phyloP scores from a whole-genome alignment of 495 filamentous ascomycete species.

The Penicillium lividum region DNA sequence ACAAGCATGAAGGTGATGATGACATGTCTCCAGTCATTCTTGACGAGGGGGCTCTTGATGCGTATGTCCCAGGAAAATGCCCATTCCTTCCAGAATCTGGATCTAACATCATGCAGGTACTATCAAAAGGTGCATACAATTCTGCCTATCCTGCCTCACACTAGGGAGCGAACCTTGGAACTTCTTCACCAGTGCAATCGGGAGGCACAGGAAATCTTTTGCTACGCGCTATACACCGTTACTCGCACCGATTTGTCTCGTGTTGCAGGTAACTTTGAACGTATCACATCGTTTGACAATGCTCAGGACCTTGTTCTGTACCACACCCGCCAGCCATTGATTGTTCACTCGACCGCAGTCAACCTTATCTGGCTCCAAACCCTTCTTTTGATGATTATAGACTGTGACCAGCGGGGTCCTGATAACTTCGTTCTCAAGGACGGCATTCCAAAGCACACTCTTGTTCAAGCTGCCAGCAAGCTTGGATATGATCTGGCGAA shows the following conservation, averaged over 20 bases:
- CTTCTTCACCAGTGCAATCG: slow-evolving; percentile 61
- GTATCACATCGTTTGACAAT: slow-evolving; percentile 43
- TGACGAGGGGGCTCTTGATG: slow-evolving; percentile 48
- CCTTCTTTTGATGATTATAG: slow-evolving; percentile 47
- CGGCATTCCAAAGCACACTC: slow-evolving; percentile 41
- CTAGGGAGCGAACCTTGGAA: slow-evolving; percentile 60
- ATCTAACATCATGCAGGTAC: slow-evolving; percentile 55
- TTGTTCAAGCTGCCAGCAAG: slow-evolving; percentile 45
- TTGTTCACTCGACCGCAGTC: slow-evolving; percentile 36
- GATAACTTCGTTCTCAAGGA: slow-evolving; percentile 48
- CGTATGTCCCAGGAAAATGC: slow-evolving; percentile 29
- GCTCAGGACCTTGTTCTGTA: slow-evolving; percentile 51
- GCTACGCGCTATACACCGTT: slow-evolving; percentile 61
- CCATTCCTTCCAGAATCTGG: not conserved
- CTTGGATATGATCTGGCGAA: slow-evolving; percentile 46
- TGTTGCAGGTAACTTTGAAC: slow-evolving; percentile 38
- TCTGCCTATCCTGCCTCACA: slow-evolving; percentile 72
- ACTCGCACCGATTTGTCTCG: slow-evolving; percentile 44
- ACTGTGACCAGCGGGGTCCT: slow-evolving; percentile 46
- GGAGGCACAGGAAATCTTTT: slow-evolving; percentile 68
- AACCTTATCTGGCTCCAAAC: slow-evolving; percentile 48
- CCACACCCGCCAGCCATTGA: slow-evolving; percentile 53
- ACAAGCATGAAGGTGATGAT: slow-evolving; percentile 40
- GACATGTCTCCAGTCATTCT: slow-evolving; percentile 43
- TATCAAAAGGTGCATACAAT: slow-evolving; percentile 69